Conservation (phyloP, 306 rosid genomes). For the Corylus avellana region DNA sequence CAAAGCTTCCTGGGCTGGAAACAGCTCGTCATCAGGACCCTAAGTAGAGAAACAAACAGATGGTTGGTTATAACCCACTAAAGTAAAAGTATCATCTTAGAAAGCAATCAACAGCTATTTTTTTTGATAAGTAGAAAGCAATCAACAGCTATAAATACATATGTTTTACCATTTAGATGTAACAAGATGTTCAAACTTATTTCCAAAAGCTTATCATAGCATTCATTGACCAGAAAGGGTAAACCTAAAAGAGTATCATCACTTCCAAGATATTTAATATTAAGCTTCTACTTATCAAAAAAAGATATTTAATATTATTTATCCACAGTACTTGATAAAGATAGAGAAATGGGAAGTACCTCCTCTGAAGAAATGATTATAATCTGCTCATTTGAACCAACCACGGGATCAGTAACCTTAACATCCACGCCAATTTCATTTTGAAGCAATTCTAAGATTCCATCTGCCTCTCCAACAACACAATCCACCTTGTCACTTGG, state of each 20-base stretch:
- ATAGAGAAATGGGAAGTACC: constrained; percentile 50
- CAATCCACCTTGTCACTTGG: constrained; percentile 74
- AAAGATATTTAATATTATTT: constrained; percentile 2
- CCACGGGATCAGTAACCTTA: constrained; percentile 62
- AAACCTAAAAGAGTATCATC: constrained; percentile 4
- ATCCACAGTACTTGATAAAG: constrained; percentile 9
- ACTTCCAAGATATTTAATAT: constrained; percentile 9
- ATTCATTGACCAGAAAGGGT: constrained; percentile 13
- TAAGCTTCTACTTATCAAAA: no score
- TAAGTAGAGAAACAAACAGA: constrained; percentile 33
- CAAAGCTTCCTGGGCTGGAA: constrained; percentile 99
- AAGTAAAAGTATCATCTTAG: constrained; percentile 3
- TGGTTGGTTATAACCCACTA: constrained; percentile 26
- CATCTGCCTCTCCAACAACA: constrained; percentile 81
- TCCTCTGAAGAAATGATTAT: constrained; percentile 85
- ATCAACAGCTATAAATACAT: background rate
- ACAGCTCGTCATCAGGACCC: constrained; percentile 96
- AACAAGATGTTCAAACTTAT: constrained; percentile 24
- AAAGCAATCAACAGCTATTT: constrained; percentile 1
- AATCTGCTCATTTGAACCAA: constrained; percentile 81
- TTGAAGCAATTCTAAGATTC: constrained; percentile 78
- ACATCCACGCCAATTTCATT: constrained; percentile 90
- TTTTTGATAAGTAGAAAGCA: background rate
- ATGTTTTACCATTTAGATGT: background rate
- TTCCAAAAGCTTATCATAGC: constrained; percentile 16